These are phyloP conservation scores for Phialocephala subalpina DNA, from an alignment of 2,329 filamentous ascomycete genomes.

Conservation along the genomic window DNA sequence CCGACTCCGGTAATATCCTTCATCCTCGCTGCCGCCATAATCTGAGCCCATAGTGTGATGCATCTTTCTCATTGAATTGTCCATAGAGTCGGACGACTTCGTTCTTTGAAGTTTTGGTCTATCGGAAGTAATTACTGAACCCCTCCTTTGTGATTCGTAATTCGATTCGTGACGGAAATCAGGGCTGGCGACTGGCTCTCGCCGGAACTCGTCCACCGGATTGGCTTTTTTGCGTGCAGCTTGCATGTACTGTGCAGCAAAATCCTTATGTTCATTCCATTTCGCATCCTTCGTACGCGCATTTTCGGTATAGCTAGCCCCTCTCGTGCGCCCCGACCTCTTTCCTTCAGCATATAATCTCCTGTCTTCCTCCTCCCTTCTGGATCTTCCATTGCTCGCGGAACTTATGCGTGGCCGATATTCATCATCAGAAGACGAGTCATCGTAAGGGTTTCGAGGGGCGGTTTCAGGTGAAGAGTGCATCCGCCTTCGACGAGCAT, in stretches of 20 bases:
- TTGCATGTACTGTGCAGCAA: background rate
- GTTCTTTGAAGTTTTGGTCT: background rate
- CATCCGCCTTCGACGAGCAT: constrained; percentile 85
- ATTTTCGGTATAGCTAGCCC: too few relatives aligned
- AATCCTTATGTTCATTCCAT: background rate
- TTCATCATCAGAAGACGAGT: too few relatives aligned
- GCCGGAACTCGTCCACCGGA: too few relatives aligned
- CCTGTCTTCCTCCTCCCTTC: too few relatives aligned
- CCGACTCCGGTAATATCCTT: background rate
- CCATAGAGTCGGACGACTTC: background rate
- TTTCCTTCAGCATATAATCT: too few relatives aligned
- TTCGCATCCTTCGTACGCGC: too few relatives aligned
- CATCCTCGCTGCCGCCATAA: background rate
- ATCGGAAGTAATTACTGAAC: background rate
- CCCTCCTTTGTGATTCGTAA: background rate
- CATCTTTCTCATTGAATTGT: background rate
- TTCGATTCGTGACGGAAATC: background rate
- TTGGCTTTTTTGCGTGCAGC: background rate
- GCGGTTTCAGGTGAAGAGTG: too few relatives aligned
- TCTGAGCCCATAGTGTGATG: background rate
- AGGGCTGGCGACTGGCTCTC: too few relatives aligned
- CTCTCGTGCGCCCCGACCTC: too few relatives aligned
- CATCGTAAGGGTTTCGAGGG: too few relatives aligned
- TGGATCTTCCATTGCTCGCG: too few relatives aligned
- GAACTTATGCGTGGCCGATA: too few relatives aligned